Conservation (phyloP, 129 eudicot species). For the Escallonia rubra region DNA sequence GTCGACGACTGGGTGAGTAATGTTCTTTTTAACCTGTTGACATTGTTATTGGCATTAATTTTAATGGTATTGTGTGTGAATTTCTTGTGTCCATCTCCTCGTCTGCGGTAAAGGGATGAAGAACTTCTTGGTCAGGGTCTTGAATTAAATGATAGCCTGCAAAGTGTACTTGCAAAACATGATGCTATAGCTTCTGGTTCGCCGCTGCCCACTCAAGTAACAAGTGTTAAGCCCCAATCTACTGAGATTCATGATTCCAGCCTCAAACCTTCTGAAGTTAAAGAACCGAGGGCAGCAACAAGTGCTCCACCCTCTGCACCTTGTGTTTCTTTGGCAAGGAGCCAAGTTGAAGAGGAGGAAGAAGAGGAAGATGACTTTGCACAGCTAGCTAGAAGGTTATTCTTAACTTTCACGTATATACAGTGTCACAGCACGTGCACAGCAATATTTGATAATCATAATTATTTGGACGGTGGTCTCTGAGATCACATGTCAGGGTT, state of each 20-base stretch:
- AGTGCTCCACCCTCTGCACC: slow-evolving; percentile 31
- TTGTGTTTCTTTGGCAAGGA: slow-evolving; percentile 13
- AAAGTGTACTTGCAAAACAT: slow-evolving; percentile 62
- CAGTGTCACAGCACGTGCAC: too few species aligned
- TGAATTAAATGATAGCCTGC: slow-evolving; percentile 63
- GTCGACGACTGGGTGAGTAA: slow-evolving; percentile 48
- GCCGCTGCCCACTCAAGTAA: slow-evolving; percentile 42
- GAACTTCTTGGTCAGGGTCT: slow-evolving; percentile 77
- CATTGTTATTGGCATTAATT: not conserved
- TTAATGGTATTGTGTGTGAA: not conserved
- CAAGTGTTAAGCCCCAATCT: slow-evolving; percentile 10
- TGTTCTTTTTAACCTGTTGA: slow-evolving; percentile 1
- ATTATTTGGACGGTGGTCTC: not conserved
- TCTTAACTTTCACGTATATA: not conserved
- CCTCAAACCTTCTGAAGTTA: slow-evolving; percentile 27
- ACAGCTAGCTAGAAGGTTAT: slow-evolving; percentile 56
- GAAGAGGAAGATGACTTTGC: slow-evolving; percentile 64
- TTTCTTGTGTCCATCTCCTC: not conserved
- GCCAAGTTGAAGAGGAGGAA: slow-evolving; percentile 47
- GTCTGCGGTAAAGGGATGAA: slow-evolving; percentile 57
- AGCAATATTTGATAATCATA: not conserved
- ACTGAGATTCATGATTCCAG: slow-evolving; percentile 13
- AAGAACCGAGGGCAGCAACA: slow-evolving; percentile 14
- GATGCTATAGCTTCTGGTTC: slow-evolving; percentile 87
- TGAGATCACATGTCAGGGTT: too few species aligned